Conservation (phyloP, 2,329 filamentous ascomycete genomes). For the Scopulariopsis brevicaulis region DNA sequence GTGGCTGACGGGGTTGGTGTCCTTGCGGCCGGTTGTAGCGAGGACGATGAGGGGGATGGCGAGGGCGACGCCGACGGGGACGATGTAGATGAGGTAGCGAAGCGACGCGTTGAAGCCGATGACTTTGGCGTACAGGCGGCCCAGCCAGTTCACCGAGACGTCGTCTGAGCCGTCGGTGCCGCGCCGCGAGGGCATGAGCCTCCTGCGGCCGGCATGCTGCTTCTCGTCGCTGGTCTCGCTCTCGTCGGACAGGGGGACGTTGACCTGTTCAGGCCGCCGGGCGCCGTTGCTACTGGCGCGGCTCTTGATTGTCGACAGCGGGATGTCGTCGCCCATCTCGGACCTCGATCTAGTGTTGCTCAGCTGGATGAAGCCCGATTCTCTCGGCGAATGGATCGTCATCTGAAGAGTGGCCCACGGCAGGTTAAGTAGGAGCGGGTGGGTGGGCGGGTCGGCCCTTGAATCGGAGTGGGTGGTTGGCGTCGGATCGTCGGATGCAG, state of each 20-base stretch:
- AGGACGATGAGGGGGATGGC: conserved; percentile 51
- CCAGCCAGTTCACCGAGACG: conserved; percentile 51
- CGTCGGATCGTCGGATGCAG: too few relatives aligned
- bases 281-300: conserved; percentile 42
- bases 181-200: conserved; percentile 26
- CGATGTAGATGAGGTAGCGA: conserved; percentile 56
- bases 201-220: conserved; percentile 34
- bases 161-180: conserved; percentile 35
- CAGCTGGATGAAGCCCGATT: conserved; percentile 33
- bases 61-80: conserved; percentile 50
- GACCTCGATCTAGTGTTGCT: conserved; percentile 15
- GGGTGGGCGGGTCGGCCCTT: too few relatives aligned
- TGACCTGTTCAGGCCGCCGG: conserved; percentile 30
- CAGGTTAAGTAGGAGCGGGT: too few relatives aligned
- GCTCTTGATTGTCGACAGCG: conserved; percentile 43
- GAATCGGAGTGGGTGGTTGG: too few relatives aligned
- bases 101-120: conserved; percentile 52
- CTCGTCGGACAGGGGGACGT: conserved; percentile 14
- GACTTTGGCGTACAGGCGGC: conserved; percentile 53
- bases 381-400: conserved; percentile 17
- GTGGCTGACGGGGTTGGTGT: conserved; percentile 23
- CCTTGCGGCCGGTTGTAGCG: conserved; percentile 25
- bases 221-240: conserved; percentile 27
- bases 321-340: conserved; percentile 34
- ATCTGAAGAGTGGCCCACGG: neutral